These are phyloP conservation scores for Ramaria rubella DNA, from an alignment of 768 basidiomycete species.

Conservation along the genomic window DNA sequence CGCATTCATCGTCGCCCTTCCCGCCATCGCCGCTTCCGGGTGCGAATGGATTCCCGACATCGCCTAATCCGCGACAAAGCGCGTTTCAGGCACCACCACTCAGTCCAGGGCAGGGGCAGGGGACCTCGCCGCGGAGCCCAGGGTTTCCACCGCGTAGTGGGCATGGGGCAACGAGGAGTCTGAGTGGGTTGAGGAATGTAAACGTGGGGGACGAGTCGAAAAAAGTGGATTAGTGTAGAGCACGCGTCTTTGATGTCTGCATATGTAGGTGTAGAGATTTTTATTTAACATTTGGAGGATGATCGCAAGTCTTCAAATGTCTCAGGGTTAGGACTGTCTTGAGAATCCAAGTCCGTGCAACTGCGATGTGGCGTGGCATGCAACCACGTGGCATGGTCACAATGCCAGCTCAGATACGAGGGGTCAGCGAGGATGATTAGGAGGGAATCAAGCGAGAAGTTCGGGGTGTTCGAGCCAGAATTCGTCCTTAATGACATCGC, in stretches of 20 bases:
- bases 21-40: conserved; percentile 31
- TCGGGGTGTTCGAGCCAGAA: conserved; percentile 69
- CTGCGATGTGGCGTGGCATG: no score
- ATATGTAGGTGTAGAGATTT: neutral
- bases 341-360: no score
- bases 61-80: conserved; percentile 16
- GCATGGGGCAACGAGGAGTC: neutral
- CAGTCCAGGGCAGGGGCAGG: conserved; percentile 17
- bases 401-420: no score
- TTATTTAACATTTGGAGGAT: no score
- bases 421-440: no score
- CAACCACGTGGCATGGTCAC: no score
- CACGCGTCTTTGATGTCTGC: neutral
- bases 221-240: conserved; percentile 22
- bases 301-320: no score
- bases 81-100: conserved; percentile 23
- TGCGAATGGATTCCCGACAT: conserved; percentile 25
- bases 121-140: conserved; percentile 14
- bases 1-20: conserved; percentile 25
- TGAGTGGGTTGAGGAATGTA: conserved; percentile 12
- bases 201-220: conserved; percentile 15
- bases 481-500: conserved; percentile 73
- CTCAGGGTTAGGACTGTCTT: no score
- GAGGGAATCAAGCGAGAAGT: conserved; percentile 37
- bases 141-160: conserved; percentile 14